These are phyloP conservation scores for Eragrostis nindensis DNA, from an alignment of 176 grass and related monocot genomes.

Conservation along the genomic window DNA sequence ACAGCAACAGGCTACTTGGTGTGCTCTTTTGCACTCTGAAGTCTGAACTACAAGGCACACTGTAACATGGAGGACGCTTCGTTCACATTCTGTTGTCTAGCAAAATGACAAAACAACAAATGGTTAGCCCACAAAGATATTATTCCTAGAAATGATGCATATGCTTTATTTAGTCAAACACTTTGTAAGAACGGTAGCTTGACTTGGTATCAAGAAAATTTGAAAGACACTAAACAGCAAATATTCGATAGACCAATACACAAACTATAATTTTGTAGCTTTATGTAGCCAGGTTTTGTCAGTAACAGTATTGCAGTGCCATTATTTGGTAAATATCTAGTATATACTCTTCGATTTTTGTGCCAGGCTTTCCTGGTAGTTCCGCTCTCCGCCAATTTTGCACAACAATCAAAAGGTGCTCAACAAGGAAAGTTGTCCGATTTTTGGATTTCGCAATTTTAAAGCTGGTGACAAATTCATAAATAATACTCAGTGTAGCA, in stretches of 20 bases:
- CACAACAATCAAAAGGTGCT: neutral
- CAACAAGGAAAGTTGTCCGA: neutral
- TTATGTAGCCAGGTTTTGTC: neutral
- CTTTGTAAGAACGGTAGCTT: neutral
- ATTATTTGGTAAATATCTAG: neutral
- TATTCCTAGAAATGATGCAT: neutral
- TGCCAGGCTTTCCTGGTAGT: conserved; percentile 19
- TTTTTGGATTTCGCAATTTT: neutral
- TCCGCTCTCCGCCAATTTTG: neutral
- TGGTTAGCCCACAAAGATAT: neutral
- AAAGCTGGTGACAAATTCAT: conserved; percentile 9
- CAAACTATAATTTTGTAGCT: neutral
- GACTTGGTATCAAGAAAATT: neutral
- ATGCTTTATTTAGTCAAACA: neutral
- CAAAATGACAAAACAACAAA: conserved; percentile 19
- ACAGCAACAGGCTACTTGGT: neutral
- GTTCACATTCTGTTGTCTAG: conserved; percentile 12
- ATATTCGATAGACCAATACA: neutral
- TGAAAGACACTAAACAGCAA: neutral
- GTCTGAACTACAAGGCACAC: neutral
- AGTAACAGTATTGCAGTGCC: neutral
- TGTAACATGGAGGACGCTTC: neutral
- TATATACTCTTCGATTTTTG: neutral
- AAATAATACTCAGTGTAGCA: too few species aligned
- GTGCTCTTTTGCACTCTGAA: neutral